Percentiles rank a stretch among this genome's conserved stretches.
phyloP scores from a whole-genome alignment of 2,329 filamentous ascomycete species.

The Cytospora piceae region DNA sequence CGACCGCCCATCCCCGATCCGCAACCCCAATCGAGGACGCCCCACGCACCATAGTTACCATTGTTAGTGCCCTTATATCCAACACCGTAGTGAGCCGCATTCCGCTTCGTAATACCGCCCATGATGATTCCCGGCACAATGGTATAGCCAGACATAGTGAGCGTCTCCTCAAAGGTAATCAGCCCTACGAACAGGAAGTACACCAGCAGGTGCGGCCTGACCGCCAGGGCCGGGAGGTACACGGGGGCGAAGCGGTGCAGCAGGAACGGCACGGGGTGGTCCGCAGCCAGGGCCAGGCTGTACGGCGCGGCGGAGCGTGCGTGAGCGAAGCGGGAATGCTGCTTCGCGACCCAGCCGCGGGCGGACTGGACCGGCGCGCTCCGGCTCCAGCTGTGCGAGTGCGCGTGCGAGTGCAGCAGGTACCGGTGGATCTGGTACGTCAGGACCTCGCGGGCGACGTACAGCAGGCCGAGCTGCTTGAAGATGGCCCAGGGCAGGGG shows the following conservation, averaged over 20 bases:
- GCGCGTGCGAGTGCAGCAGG: conserved; percentile 60
- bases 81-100: conserved; percentile 44
- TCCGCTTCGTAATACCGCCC: conserved; percentile 48
- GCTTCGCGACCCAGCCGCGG: conserved; percentile 42
- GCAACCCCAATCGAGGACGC: conserved; percentile 64
- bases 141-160: conserved; percentile 70
- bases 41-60: conserved; percentile 66
- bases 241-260: conserved; percentile 66
- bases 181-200: conserved; percentile 68
- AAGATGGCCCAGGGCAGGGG: conserved; percentile 58
- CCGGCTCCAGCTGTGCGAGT: conserved; percentile 11
- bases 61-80: conserved; percentile 43
- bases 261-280: conserved; percentile 69
- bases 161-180: conserved; percentile 67
- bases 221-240: conserved; percentile 65
- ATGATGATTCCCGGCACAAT: conserved; percentile 58
- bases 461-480: conserved; percentile 51
- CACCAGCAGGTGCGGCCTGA: conserved; percentile 73
- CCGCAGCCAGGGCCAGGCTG: conserved; percentile 66
- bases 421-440: conserved; percentile 77
- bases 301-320: conserved; percentile 59
- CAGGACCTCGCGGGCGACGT: conserved; percentile 58
- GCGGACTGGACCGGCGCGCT: conserved; percentile 36
- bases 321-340: conserved; percentile 56
- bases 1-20: conserved; percentile 58